These are phyloP conservation scores for Panellus pusillus DNA, from an alignment of 768 basidiomycete species.

Conservation along the genomic window DNA sequence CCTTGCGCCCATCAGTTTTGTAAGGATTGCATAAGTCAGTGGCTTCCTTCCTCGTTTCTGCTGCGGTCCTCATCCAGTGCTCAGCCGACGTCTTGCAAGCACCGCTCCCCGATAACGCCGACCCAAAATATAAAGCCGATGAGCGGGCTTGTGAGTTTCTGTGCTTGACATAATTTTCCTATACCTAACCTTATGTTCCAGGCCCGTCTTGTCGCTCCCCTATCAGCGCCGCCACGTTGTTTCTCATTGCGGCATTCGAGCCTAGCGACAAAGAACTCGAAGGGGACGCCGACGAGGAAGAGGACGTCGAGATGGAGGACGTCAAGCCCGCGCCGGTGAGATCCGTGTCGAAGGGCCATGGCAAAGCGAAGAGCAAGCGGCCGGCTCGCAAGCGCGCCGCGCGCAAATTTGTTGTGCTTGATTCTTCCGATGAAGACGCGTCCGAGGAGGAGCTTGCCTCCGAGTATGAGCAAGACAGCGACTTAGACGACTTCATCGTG, in stretches of 20 bases:
- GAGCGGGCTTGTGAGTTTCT: conserved; percentile 51
- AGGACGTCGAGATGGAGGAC: conserved; percentile 34
- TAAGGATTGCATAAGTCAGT: conserved; percentile 54
- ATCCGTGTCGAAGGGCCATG: conserved; percentile 28
- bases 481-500: conserved; percentile 55
- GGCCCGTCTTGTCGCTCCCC: conserved; percentile 64
- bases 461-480: conserved; percentile 41
- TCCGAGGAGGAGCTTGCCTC: conserved; percentile 30
- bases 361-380: conserved; percentile 25
- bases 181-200: conserved; percentile 17
- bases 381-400: conserved; percentile 21
- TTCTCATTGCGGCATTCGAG: conserved; percentile 59
- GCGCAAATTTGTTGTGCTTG: conserved; percentile 19
- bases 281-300: conserved; percentile 25
- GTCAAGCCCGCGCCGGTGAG: conserved; percentile 12
- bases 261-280: conserved; percentile 50
- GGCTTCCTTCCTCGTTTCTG: neutral
- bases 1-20: conserved; percentile 65
- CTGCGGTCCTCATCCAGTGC: neutral
- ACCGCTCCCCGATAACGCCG: conserved; percentile 32
- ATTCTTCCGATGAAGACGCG: conserved; percentile 28
- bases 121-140: conserved; percentile 35
- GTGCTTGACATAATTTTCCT: neutral
- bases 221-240: conserved; percentile 49
- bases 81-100: conserved; percentile 46